phyloP scores from a whole-genome alignment of 371 early-diverging fungal genomes.

The Rhizomucor pusillus region DNA sequence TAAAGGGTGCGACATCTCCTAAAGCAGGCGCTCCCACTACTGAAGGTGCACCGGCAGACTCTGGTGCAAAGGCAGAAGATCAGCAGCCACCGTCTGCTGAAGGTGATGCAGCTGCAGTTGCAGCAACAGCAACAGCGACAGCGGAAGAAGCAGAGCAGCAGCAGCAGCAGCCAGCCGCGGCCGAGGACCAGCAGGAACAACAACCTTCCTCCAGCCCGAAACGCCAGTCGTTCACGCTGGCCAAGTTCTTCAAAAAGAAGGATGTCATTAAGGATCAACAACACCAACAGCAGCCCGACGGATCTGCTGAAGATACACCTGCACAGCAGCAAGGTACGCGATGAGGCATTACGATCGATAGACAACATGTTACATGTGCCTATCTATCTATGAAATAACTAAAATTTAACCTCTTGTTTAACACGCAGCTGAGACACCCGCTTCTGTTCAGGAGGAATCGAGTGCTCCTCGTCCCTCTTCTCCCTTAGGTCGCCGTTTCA shows the following conservation, averaged over 20 bases:
- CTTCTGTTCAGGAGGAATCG: not conserved
- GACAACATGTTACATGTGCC: too few relatives aligned
- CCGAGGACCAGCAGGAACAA: not conserved
- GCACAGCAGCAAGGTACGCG: not conserved
- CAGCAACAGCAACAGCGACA: not conserved
- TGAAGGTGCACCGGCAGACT: not conserved
- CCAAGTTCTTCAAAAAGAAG: constrained; percentile 22
- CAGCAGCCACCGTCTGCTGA: not conserved
- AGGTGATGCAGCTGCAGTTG: not conserved
- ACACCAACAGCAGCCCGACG: constrained; percentile 2
- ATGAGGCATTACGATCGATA: not conserved
- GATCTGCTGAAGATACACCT: not conserved
- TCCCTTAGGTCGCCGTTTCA: constrained; percentile 12
- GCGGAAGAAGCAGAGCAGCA: not conserved
- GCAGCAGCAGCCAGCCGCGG: not conserved
- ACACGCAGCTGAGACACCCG: not conserved
- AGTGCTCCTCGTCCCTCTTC: constrained; percentile 2
- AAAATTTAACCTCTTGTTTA: not conserved
- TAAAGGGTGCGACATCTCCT: constrained; percentile 7
- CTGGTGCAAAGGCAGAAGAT: constrained; percentile 2
- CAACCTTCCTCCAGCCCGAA: constrained; percentile 17
- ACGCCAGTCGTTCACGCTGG: constrained; percentile 19
- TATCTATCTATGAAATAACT: not conserved
- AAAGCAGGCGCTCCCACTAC: not conserved
- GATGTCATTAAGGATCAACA: too few relatives aligned